Evolutionary conservation across 805 yeast genomes (phyloP), one percentile per base, ranked within the genome.

Genomic region (Ogataea pignaliae): DNA sequence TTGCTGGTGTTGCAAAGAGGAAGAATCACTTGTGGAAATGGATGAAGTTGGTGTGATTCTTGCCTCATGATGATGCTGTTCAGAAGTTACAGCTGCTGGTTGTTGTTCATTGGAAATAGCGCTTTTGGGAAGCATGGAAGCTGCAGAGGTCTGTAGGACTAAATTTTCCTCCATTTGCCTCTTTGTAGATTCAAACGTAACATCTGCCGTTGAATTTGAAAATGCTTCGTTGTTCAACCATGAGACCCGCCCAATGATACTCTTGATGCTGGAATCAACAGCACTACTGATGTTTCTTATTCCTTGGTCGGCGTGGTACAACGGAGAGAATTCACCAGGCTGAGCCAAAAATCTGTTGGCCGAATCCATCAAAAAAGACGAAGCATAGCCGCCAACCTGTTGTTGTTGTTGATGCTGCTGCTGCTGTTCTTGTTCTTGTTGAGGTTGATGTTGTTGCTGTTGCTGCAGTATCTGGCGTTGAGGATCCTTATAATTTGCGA

Each of bases 231-330:
- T 53, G 21, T 44, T 48, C 29, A 61, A 42, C 62, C 65, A 60
- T 0, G 68, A 46, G 12, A 66, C 67, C 45, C 50, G 57, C 2
- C 69, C 69, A 42, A 65, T 55, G 3, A 66, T 59, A 46, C 50
- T 59, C 33, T 54, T 55, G 28, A 66, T 52, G 46, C 69, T 64
- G 13, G 63, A 48, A 44, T 66, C 70, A 14, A 66, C 65, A n/a
- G 69, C 59, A 30, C 45, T 51, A 39, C 68, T 62, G 13, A 66
- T 61, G 10, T 61, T 57, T 40, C 64, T 50, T 7, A 66, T 31
- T 1, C 70, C 68, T 46, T 66, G 69, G 44, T 66, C 68, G 1
- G 70, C 68, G 37, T 59, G 60, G 34, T 62, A 60, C 8, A 63
- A 43, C 1, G 57, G 54, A 3, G 62, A 46, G 29, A 59, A 59